Evolutionary conservation across 257 asterid species (phyloP).

Genomic region (Apocynum venetum): DNA sequence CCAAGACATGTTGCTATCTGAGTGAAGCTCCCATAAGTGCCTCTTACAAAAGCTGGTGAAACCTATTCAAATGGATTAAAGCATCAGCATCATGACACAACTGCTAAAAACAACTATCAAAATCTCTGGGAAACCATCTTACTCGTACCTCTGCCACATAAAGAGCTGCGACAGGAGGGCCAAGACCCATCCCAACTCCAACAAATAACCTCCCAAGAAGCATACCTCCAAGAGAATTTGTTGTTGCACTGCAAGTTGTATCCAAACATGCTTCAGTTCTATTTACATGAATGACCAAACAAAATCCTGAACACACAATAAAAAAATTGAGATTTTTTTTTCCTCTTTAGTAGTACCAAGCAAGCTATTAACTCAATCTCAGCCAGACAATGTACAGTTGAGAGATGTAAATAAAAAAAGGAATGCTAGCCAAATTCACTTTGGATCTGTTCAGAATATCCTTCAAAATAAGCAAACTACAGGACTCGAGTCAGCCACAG

Average conservation of each 20-base stretch:
- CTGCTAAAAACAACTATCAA: background rate
- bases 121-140: slow-evolving; percentile 9
- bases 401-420: background rate
- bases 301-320: background rate
- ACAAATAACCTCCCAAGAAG: slow-evolving; percentile 87
- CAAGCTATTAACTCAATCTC: too few relatives aligned
- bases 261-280: slow-evolving; percentile 9
- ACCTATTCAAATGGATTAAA: slow-evolving; percentile 49
- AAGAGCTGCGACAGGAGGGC: slow-evolving; percentile 93
- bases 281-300: slow-evolving; percentile 4
- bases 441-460: background rate
- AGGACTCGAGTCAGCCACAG: background rate
- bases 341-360: background rate
- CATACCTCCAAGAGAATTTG: slow-evolving; percentile 77
- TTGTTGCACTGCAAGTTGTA: slow-evolving; percentile 52
- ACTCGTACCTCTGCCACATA: slow-evolving; percentile 78
- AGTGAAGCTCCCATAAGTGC: slow-evolving; percentile 85
- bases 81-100: slow-evolving; percentile 16
- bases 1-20: slow-evolving; percentile 95
- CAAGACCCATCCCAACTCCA: slow-evolving; percentile 93
- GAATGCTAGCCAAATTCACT: background rate
- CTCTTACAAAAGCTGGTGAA: slow-evolving; percentile 88
- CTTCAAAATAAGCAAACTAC: background rate
- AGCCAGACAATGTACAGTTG: background rate
- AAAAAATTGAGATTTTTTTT: background rate